Evolutionary conservation across 768 basidiomycete genomes (phyloP).

Genomic region (Gelatoporia subvermispora): DNA sequence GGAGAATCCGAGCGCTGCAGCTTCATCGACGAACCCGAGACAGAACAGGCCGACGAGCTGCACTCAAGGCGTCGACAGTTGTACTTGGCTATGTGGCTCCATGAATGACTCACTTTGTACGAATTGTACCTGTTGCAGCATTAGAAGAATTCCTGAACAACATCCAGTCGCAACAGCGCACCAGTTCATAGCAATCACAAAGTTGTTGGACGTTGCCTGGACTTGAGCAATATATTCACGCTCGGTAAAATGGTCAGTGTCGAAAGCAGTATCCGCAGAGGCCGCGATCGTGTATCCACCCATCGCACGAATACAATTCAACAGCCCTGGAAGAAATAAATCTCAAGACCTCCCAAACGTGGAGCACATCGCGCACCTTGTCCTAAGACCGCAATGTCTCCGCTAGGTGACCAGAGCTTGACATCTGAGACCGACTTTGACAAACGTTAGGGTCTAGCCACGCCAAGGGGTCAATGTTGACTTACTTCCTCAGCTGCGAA

Average conservation of each 20-base stretch:
- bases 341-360: not conserved
- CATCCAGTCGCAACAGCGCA: conserved; percentile 23
- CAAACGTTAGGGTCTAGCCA: conserved; percentile 1
- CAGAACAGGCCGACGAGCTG: conserved; percentile 63
- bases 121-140: conserved; percentile 49
- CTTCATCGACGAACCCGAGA: conserved; percentile 53
- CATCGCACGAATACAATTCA: conserved; percentile 61
- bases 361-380: conserved; percentile 37
- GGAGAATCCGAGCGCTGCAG: conserved; percentile 57
- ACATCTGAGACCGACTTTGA: conserved; percentile 54
- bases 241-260: conserved; percentile 58
- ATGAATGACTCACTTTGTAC: conserved; percentile 43
- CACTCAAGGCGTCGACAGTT: not conserved
- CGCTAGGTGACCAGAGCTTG: conserved; percentile 48
- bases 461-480: not conserved
- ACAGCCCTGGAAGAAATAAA: conserved; percentile 33
- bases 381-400: conserved; percentile 48
- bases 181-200: conserved; percentile 57
- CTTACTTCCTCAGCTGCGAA: conserved; percentile 58
- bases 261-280: conserved; percentile 50
- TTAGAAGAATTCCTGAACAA: not conserved
- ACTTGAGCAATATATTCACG: conserved; percentile 44
- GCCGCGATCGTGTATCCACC: conserved; percentile 52
- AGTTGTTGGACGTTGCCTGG: conserved; percentile 39
- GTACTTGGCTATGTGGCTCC: not conserved